Percentiles rank a stretch among this genome's conserved stretches.
phyloP scores from a whole-genome alignment of 192 early-diverging fungal species.

The Mortierella hygrophila region DNA sequence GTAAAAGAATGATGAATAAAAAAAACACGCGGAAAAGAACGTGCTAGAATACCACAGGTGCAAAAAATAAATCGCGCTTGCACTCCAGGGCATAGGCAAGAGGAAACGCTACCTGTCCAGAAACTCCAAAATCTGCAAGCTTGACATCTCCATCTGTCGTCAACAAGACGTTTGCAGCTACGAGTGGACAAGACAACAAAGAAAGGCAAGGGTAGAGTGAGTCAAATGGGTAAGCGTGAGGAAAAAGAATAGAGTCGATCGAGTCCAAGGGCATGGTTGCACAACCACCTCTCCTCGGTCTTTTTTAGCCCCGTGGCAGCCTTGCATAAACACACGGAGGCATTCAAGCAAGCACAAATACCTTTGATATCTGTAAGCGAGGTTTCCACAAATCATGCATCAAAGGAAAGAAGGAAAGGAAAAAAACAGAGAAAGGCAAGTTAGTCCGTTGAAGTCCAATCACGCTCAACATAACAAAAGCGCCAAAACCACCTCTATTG shows the following conservation, averaged over 20 bases:
- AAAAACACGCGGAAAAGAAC: background rate
- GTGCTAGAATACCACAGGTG: background rate
- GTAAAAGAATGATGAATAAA: background rate
- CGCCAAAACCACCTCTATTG: background rate
- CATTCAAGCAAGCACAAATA: conserved; percentile 17
- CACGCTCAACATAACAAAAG: background rate
- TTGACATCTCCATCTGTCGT: conserved; percentile 87
- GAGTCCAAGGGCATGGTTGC: background rate
- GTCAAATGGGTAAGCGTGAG: background rate
- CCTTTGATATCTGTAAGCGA: conserved; percentile 88
- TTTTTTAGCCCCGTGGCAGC: conserved; percentile 8
- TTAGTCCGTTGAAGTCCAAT: conserved; percentile 6
- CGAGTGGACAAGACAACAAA: conserved; percentile 2
- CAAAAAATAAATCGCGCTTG: background rate
- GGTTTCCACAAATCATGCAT: conserved; percentile 10
- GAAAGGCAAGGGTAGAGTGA: background rate
- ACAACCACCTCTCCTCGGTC: conserved; percentile 4
- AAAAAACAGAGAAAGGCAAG: background rate
- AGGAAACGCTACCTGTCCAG: conserved; percentile 76
- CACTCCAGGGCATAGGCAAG: background rate
- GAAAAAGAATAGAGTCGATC: background rate
- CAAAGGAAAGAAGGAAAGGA: background rate
- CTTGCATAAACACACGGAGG: background rate
- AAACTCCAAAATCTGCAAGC: conserved; percentile 99
- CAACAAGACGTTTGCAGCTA: conserved; percentile 86